These are phyloP conservation scores for Fusarium albosuccineum DNA, from an alignment of 2,329 filamentous ascomycete species.

Conservation along the genomic window DNA sequence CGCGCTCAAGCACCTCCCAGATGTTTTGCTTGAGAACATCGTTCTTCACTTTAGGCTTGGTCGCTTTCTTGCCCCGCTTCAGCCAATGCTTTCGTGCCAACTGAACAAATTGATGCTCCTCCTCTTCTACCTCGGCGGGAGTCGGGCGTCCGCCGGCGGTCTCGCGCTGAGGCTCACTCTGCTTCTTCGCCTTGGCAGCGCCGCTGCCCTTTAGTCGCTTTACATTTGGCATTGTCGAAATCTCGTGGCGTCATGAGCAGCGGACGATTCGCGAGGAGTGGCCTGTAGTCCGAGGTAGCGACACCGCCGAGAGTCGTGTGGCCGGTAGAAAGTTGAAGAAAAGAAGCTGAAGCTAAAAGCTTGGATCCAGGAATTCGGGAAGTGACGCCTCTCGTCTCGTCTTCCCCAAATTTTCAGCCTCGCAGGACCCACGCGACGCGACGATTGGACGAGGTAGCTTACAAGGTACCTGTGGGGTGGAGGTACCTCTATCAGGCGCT, in stretches of 20 bases:
- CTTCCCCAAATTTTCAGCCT: constrained; percentile 53
- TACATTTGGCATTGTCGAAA: constrained; percentile 66
- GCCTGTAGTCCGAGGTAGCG: constrained; percentile 22
- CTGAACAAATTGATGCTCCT: constrained; percentile 78
- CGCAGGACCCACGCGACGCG: constrained; percentile 47
- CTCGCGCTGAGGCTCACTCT: constrained; percentile 55
- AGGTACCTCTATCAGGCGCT: constrained; percentile 23
- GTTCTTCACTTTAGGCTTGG: constrained; percentile 81
- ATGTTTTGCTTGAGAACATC: constrained; percentile 88
- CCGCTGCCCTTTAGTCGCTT: constrained; percentile 70
- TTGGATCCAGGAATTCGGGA: constrained; percentile 33
- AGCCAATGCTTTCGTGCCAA: constrained; percentile 91
- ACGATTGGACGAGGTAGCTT: constrained; percentile 34
- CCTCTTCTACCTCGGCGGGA: constrained; percentile 77
- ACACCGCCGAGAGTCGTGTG: constrained; percentile 22
- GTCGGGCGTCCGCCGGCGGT: constrained; percentile 60
- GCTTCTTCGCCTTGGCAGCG: constrained; percentile 54
- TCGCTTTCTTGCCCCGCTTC: constrained; percentile 69
- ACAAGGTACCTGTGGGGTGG: constrained; percentile 21
- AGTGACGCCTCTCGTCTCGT: constrained; percentile 36
- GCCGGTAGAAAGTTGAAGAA: constrained; percentile 17
- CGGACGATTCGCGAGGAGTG: constrained; percentile 9
- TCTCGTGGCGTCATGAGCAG: constrained; percentile 42
- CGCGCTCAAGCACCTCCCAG: constrained; percentile 89
- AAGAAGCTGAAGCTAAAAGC: constrained; percentile 27